Percentiles rank a stretch among this genome's conserved stretches.
These are phyloP conservation scores for Amanita molliuscula DNA, from an alignment of 768 basidiomycete species.

Conservation along the genomic window DNA sequence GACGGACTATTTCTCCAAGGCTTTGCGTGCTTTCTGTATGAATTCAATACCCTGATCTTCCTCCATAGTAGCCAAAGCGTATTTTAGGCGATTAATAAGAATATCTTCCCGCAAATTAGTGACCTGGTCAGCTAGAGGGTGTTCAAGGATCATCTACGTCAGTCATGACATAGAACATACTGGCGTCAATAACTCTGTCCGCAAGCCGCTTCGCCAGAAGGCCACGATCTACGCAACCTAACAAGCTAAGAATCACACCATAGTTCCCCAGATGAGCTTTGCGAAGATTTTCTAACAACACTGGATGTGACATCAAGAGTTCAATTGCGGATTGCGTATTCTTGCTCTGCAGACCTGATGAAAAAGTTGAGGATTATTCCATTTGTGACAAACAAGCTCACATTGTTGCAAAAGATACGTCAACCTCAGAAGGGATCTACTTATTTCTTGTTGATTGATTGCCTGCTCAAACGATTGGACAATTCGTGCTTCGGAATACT, in stretches of 20 bases:
- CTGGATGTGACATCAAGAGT: slow-evolving; percentile 70
- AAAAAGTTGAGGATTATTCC: neutral
- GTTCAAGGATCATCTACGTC: neutral
- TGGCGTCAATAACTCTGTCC: slow-evolving; percentile 79
- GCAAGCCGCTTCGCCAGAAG: slow-evolving; percentile 79
- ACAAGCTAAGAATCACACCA: slow-evolving; percentile 78
- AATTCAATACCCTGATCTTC: slow-evolving; percentile 47
- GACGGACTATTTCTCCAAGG: slow-evolving; percentile 84
- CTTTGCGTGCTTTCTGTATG: slow-evolving; percentile 58
- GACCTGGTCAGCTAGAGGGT: slow-evolving; percentile 71
- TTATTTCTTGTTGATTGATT: slow-evolving; percentile 71
- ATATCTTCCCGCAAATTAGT: slow-evolving; percentile 88
- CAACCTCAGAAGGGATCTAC: slow-evolving; percentile 61
- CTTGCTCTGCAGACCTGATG: slow-evolving; percentile 49
- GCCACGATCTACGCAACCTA: slow-evolving; percentile 90
- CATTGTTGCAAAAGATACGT: slow-evolving; percentile 78
- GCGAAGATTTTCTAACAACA: slow-evolving; percentile 75
- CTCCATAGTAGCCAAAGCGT: slow-evolving; percentile 73
- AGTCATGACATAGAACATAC: slow-evolving; percentile 18
- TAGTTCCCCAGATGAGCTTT: slow-evolving; percentile 92
- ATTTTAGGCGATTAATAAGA: slow-evolving; percentile 70
- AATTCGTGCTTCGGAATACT: slow-evolving; percentile 50
- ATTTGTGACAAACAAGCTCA: slow-evolving; percentile 18
- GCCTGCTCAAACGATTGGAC: slow-evolving; percentile 63
- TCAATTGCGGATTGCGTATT: slow-evolving; percentile 76